Evolutionary conservation across 1,284 basidiomycete species (phyloP).

Genomic region (Sanghuangporus baumii): DNA sequence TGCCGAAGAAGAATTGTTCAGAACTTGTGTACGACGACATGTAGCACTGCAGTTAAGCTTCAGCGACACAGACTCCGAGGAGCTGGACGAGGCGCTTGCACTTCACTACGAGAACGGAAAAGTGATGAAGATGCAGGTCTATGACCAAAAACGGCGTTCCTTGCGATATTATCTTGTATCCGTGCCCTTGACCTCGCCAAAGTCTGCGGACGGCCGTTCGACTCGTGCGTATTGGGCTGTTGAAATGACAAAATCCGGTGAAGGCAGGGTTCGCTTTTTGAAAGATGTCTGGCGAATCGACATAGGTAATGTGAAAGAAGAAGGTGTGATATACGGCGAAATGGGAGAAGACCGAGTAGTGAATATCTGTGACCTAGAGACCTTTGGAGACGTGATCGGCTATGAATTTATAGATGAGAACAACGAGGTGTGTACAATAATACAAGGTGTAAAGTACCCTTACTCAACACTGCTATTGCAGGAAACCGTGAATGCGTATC

Average conservation of each 20-base stretch:
- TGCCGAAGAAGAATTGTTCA: background rate
- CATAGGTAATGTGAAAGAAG: slow-evolving; percentile 7
- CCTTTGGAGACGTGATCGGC: background rate
- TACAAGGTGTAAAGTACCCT: background rate
- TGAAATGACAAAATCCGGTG: background rate
- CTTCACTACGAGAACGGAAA: background rate
- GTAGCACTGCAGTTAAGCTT: background rate
- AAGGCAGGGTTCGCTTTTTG: slow-evolving; percentile 16
- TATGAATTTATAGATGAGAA: background rate
- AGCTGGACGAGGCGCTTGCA: background rate
- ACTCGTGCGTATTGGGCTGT: background rate
- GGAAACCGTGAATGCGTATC: background rate
- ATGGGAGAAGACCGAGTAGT: background rate
- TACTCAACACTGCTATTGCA: background rate
- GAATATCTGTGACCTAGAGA: background rate
- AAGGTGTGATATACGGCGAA: slow-evolving; percentile 17
- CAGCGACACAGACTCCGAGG: background rate
- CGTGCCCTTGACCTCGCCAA: background rate
- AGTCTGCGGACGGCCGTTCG: background rate
- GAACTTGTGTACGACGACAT: background rate
- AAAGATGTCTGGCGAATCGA: slow-evolving; percentile 24
- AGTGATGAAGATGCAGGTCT: background rate
- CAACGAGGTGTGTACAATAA: background rate
- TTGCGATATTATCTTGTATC: background rate
- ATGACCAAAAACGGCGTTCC: background rate